Percentiles rank a stretch among this genome's conserved stretches.
Evolutionary conservation across 108 stramenopile genomes (phyloP).

Genomic region (Cyclostephanos tholiformis): DNA sequence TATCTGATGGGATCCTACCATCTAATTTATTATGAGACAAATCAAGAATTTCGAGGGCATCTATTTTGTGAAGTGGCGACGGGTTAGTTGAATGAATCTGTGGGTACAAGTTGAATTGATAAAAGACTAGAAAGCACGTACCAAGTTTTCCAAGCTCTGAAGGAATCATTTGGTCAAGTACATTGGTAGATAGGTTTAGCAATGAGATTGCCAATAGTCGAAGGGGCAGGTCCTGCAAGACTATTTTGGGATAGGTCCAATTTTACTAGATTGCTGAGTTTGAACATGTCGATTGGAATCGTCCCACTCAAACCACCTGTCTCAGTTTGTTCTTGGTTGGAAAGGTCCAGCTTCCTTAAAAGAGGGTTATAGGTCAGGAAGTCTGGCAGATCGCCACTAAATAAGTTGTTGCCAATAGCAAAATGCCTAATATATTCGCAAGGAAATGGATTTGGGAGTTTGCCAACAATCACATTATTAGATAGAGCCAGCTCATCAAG

Average conservation of each 20-base stretch:
- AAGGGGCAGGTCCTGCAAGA: background rate
- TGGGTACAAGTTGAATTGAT: too few species aligned
- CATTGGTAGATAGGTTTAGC: too few species aligned
- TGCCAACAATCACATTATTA: slow-evolving; percentile 17
- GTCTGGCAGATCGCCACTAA: slow-evolving; percentile 27
- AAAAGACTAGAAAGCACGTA: too few species aligned
- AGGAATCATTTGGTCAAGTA: too few species aligned
- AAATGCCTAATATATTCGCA: slow-evolving; percentile 5
- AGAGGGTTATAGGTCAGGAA: background rate
- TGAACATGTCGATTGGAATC: background rate
- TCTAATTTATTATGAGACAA: too few species aligned
- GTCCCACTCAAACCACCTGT: slow-evolving; percentile 4
- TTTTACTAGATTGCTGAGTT: background rate
- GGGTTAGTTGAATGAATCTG: too few species aligned
- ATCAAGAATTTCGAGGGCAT: too few species aligned
- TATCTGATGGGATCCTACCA: too few species aligned
- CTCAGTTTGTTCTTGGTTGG: background rate
- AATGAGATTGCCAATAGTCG: slow-evolving; percentile 4
- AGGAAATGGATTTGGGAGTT: slow-evolving; percentile 6
- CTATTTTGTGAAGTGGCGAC: too few species aligned
- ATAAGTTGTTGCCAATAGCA: slow-evolving; percentile 3
- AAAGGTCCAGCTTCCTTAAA: background rate
- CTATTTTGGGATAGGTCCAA: slow-evolving; percentile 23
- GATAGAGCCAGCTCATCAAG: slow-evolving; percentile 11
- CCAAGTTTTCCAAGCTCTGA: too few species aligned